Conservation (phyloP, 306 rosid species). For the Myrica gale region DNA sequence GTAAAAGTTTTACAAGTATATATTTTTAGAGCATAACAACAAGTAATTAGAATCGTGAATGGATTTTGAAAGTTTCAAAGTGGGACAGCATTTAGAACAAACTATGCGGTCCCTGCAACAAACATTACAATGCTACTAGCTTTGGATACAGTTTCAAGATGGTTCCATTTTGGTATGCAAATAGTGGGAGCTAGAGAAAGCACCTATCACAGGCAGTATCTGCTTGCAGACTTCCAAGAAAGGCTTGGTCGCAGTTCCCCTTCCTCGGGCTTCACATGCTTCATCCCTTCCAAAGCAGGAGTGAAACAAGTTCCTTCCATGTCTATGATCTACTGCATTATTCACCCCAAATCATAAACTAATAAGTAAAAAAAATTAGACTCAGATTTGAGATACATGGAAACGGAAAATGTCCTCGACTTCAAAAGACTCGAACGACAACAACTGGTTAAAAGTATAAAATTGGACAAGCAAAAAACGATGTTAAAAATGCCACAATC, state of each 20-base stretch:
- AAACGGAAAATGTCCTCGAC: not conserved
- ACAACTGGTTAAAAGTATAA: not conserved
- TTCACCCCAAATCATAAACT: not conserved
- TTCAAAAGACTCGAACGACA: not conserved
- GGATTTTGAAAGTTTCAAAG: not conserved
- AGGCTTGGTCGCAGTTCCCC: constrained; percentile 74
- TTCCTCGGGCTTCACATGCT: constrained; percentile 62
- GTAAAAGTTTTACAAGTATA: not conserved
- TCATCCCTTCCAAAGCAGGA: constrained; percentile 76
- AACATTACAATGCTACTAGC: not conserved
- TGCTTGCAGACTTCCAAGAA: constrained; percentile 92
- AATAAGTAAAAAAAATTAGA: constrained; percentile 2
- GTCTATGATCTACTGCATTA: constrained; percentile 38
- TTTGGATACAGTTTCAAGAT: constrained; percentile 5
- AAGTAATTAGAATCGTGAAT: not conserved
- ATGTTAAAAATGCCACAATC: not conserved
- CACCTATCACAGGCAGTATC: constrained; percentile 88
- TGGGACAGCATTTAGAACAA: not conserved
- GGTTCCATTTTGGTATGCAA: not conserved
- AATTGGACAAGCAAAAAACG: not conserved
- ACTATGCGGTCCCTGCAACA: not conserved
- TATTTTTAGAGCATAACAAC: not conserved
- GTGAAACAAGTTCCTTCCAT: constrained; percentile 81
- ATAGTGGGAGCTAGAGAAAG: constrained; percentile 20
- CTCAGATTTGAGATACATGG: constrained; percentile 18